Conservation (phyloP, 371 early-diverging fungal genomes). For the Mucor circinelloides region DNA sequence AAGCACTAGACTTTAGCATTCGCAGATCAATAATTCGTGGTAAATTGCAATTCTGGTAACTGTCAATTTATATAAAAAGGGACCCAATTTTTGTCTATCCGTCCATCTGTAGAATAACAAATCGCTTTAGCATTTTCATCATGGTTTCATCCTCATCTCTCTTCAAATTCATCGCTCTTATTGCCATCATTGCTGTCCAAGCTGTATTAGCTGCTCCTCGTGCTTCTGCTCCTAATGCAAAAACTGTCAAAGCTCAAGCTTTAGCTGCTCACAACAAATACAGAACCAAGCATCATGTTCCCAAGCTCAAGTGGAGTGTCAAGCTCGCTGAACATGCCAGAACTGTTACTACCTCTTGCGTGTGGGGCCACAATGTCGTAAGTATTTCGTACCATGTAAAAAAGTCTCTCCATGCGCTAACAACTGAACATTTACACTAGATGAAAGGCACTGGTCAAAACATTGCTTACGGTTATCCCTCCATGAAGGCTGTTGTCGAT, state of each 20-base stretch:
- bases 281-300: constrained; percentile 45
- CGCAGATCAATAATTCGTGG: not conserved
- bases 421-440: not conserved
- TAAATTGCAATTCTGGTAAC: not conserved
- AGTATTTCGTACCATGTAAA: not conserved
- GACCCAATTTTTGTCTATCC: not conserved
- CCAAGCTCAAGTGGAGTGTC: constrained; percentile 46
- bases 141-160: not conserved
- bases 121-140: not conserved
- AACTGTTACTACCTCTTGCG: constrained; percentile 42
- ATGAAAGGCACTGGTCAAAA: constrained; percentile 42
- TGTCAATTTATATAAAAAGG: not conserved
- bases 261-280: constrained; percentile 50
- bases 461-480: constrained; percentile 37
- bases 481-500: constrained; percentile 26
- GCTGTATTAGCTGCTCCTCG: not conserved
- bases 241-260: constrained; percentile 1
- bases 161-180: not conserved
- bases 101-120: not conserved
- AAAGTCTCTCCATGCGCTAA: too few relatives aligned
- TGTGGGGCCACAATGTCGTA: constrained; percentile 43
- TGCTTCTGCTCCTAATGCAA: not conserved
- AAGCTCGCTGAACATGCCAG: constrained; percentile 45
- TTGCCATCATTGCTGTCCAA: not conserved
- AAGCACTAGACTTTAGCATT: not conserved